Conservation (phyloP, 2,329 filamentous ascomycete genomes). For the Sordariomycetes sp. region DNA sequence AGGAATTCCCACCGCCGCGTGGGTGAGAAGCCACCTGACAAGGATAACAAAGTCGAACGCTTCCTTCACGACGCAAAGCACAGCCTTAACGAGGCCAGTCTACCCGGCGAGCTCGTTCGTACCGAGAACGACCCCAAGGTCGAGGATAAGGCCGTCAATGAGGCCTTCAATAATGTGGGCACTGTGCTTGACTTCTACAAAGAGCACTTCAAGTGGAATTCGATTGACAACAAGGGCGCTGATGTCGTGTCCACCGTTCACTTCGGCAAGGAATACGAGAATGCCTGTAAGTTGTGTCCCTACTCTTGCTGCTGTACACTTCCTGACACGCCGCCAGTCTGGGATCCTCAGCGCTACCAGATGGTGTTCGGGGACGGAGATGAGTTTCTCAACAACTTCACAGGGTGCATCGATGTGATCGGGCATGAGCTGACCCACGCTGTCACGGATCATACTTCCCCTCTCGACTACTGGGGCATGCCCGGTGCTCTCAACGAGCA, state of each 20-base stretch:
- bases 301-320: neutral
- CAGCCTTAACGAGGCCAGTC: conserved; percentile 19
- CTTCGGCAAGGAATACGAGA: conserved; percentile 38
- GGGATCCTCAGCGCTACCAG: conserved; percentile 36
- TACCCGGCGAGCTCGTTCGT: conserved; percentile 33
- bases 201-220: conserved; percentile 38
- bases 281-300: conserved; percentile 30
- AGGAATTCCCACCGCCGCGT: too few relatives aligned
- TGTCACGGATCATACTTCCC: conserved; percentile 39
- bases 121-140: conserved; percentile 29
- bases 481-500: conserved; percentile 48
- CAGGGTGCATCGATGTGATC: conserved; percentile 43
- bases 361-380: conserved; percentile 50
- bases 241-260: conserved; percentile 44
- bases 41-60: too few relatives aligned
- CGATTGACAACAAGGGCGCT: conserved; percentile 40
- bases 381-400: conserved; percentile 41
- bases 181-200: conserved; percentile 39
- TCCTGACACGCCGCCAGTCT: conserved; percentile 22
- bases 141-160: conserved; percentile 33
- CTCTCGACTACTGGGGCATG: conserved; percentile 40
- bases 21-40: too few relatives aligned
- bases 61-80: conserved; percentile 34
- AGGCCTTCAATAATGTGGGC: conserved; percentile 41
- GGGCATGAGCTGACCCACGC: conserved; percentile 49